phyloP scores from a whole-genome alignment of 805 yeast species.

The Cyberlindnera euphorbiiphila region DNA sequence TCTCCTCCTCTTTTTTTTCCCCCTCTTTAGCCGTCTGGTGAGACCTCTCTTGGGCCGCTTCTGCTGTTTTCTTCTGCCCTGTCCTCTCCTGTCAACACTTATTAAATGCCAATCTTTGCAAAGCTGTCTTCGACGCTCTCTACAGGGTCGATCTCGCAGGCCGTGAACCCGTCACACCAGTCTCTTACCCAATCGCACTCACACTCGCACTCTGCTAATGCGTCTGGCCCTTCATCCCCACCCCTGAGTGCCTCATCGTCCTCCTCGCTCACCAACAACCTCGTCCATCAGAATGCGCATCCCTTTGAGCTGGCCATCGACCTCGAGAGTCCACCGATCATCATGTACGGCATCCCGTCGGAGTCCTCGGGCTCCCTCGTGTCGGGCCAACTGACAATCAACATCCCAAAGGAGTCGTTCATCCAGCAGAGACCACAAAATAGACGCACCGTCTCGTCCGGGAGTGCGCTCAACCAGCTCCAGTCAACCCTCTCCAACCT shows the following conservation, averaged over 20 bases:
- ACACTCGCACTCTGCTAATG: slow-evolving; percentile 2
- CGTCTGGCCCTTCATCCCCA: too few relatives aligned
- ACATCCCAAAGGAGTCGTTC: slow-evolving; percentile 36
- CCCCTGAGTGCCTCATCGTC: background rate
- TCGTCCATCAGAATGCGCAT: slow-evolving; percentile 24
- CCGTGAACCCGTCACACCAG: too few relatives aligned
- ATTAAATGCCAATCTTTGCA: slow-evolving; percentile 26
- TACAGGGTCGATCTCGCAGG: slow-evolving; percentile 4
- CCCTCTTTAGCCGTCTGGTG: too few relatives aligned
- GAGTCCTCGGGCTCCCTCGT: slow-evolving; percentile 85
- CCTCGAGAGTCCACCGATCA: slow-evolving; percentile 88
- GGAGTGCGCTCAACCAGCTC: slow-evolving; percentile 13
- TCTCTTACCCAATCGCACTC: slow-evolving; percentile 5
- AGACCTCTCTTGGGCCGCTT: too few relatives aligned
- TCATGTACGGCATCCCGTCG: slow-evolving; percentile 71
- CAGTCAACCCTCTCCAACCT: slow-evolving; percentile 26
- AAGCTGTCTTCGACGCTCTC: slow-evolving; percentile 25
- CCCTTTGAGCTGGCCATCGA: slow-evolving; percentile 51
- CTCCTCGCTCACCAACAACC: slow-evolving; percentile 16
- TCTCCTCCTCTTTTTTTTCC: too few relatives aligned
- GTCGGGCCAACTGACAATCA: slow-evolving; percentile 70
- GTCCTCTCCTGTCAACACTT: too few relatives aligned
- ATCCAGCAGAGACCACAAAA: slow-evolving; percentile 21
- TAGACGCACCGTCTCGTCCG: slow-evolving; percentile 16
- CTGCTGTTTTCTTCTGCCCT: too few relatives aligned